Evolutionary conservation across 345 rosid genomes (phyloP).

Genomic region (Ailanthus altissimus): DNA sequence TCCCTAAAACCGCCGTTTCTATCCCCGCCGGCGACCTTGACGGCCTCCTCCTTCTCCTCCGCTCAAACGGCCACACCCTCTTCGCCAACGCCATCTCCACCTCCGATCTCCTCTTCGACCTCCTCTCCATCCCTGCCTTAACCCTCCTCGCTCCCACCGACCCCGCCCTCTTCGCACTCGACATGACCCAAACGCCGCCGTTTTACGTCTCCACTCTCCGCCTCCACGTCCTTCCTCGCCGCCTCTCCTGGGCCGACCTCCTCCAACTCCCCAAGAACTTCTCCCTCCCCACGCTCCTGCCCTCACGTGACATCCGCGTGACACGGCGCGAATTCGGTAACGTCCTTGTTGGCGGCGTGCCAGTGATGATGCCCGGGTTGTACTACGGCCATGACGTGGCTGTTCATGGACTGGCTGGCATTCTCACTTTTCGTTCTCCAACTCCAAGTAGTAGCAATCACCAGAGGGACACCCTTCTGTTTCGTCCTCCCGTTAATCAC

Average conservation of each 20-base stretch:
- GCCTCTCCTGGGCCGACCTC: slow-evolving; percentile 41
- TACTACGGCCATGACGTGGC: slow-evolving; percentile 41
- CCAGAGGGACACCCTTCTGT: neutral
- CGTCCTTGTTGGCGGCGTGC: slow-evolving; percentile 16
- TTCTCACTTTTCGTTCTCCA: slow-evolving; percentile 3
- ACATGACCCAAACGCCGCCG: slow-evolving; percentile 44
- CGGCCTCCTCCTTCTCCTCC: slow-evolving; percentile 39
- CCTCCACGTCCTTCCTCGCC: slow-evolving; percentile 41
- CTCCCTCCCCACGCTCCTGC: slow-evolving; percentile 40
- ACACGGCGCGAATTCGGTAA: slow-evolving; percentile 1
- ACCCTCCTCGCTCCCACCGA: slow-evolving; percentile 47
- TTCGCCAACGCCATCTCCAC: slow-evolving; percentile 58
- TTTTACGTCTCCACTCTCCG: slow-evolving; percentile 50
- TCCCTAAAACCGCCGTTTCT: slow-evolving; percentile 26
- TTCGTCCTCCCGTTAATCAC: neutral
- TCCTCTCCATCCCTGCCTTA: slow-evolving; percentile 40
- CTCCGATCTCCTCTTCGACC: slow-evolving; percentile 50
- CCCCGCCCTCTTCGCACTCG: slow-evolving; percentile 45
- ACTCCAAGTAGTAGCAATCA: neutral
- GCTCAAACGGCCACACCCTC: slow-evolving; percentile 43
- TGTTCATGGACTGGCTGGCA: slow-evolving; percentile 42
- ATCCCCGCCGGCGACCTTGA: slow-evolving; percentile 44
- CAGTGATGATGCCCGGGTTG: slow-evolving; percentile 36
- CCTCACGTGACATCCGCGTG: slow-evolving; percentile 34
- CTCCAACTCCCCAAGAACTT: slow-evolving; percentile 33